These are phyloP conservation scores for Gossypium raimondii DNA, from an alignment of 345 rosid species.

Conservation along the genomic window DNA sequence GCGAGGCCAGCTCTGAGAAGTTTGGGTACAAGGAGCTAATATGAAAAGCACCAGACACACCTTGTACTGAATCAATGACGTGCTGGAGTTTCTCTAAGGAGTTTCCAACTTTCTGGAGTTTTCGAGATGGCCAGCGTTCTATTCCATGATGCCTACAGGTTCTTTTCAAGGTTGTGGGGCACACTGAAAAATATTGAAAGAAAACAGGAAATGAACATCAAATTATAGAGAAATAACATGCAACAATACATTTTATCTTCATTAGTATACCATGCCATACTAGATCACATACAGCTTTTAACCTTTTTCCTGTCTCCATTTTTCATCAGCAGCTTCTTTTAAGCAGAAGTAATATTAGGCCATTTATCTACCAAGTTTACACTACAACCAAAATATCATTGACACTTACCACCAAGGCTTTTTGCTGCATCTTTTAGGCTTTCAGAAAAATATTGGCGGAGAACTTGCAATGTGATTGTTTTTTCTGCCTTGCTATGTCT, in stretches of 20 bases:
- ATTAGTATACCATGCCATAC: neutral
- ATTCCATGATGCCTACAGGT: conserved; percentile 91
- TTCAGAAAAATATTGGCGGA: conserved; percentile 73
- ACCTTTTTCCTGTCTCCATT: neutral
- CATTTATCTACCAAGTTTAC: neutral
- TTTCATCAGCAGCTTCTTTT: neutral
- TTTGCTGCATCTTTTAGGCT: conserved; percentile 95
- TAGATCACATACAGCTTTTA: neutral
- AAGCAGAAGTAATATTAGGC: neutral
- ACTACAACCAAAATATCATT: neutral
- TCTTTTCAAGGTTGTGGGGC: conserved; percentile 96
- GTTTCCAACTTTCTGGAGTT: conserved; percentile 86
- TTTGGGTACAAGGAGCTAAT: conserved; percentile 60
- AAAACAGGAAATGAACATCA: conserved; percentile 16
- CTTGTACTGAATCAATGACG: conserved; percentile 75
- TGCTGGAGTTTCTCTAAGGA: conserved; percentile 73
- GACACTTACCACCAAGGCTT: conserved; percentile 75
- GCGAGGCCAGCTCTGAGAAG: conserved; percentile 63
- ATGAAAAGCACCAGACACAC: conserved; percentile 60
- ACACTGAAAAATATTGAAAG: conserved; percentile 53
- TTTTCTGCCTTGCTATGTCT: conserved; percentile 68
- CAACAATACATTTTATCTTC: neutral
- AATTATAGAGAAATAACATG: neutral
- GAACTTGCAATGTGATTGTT: conserved; percentile 68
- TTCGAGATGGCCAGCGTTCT: conserved; percentile 90